Base-by-base conservation (phyloP, 371 early-diverging fungal species). In the Mucor circinelloides region DNA sequence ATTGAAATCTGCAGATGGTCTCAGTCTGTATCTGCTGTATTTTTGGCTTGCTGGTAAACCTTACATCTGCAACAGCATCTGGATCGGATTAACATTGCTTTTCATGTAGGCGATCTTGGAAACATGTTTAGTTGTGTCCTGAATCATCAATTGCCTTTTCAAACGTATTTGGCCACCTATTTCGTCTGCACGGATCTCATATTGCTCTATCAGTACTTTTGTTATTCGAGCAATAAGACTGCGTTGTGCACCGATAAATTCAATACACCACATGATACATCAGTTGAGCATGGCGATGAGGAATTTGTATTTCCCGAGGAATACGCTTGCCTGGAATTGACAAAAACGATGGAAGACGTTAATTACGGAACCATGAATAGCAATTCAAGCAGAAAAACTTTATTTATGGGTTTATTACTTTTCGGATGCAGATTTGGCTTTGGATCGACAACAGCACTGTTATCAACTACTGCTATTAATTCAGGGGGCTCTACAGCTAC, bases 71-170 rank as follows among this genome's bases (percentile, higher is more conserved):
- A 25, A 59, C 15, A 10, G 19, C 21, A 21, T 10, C 6, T 28
- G 23, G 44, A 31, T 17, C 28, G 23, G 5, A 31, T 19, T 32
- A 58, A 36, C 13, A 52, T 23, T 42, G 10, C 27, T 34, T 52
- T 36, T n/a, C 58, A 13, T 52, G 3, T 63, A 81, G 93, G 93
- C 48, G 94, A 92, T 66, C 19, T 86, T 40, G 80, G 86, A 46
- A 92, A 90, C 69, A 78, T 92, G 10, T 67, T 87, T 21, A 93
- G 93, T 19, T 89, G 91, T 46, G 68, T 91, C n/a, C 71, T 92
- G 62, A 91, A 92, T 21, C 64, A 85, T 25, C 76, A 76, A 57
- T 40, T 76, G 7, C 60, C 66, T 0, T 76, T 73, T 50, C 76
- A 76, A 48, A 73, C 54, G 0, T 67, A 70, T 40, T 55, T 73